Conservation (phyloP, 139 green algal genomes). For the Chlorella ohadii region DNA sequence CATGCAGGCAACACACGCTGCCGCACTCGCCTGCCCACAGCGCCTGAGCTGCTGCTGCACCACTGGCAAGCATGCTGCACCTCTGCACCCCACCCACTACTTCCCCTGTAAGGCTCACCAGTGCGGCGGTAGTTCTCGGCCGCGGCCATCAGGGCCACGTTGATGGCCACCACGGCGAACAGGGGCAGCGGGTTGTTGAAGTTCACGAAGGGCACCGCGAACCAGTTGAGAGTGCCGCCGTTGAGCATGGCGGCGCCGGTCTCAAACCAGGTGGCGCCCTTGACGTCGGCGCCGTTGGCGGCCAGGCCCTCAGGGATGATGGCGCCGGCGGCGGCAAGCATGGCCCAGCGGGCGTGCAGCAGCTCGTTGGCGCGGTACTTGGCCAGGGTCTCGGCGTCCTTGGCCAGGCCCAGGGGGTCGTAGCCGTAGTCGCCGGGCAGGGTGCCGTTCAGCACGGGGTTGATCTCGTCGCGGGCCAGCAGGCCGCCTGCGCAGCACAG, state of each 20-base stretch:
- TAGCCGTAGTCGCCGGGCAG: constrained; percentile 94
- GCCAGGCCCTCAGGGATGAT: constrained; percentile 96
- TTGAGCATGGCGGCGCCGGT: constrained; percentile 94
- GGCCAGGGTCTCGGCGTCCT: constrained; percentile 81
- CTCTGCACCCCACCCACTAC: neutral
- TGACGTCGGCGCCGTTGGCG: constrained; percentile 89
- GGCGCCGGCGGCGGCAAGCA: constrained; percentile 96
- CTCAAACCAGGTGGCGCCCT: constrained; percentile 94
- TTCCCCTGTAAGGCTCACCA: neutral
- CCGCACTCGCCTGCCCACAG: too few relatives aligned
- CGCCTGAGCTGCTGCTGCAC: too few relatives aligned
- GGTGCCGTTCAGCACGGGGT: constrained; percentile 88
- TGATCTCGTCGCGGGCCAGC: constrained; percentile 81
- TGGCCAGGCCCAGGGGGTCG: constrained; percentile 92
- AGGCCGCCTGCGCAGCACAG: constrained; percentile 63
- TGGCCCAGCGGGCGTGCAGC: constrained; percentile 96
- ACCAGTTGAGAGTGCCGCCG: constrained; percentile 95
- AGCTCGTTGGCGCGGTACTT: constrained; percentile 95
- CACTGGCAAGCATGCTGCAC: neutral
- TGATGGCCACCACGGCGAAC: constrained; percentile 75
- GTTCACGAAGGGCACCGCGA: constrained; percentile 90
- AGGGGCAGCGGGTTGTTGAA: constrained; percentile 93
- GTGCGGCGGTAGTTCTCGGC: constrained; percentile 88
- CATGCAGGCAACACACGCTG: too few relatives aligned
- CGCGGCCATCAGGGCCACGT: constrained; percentile 88